These are phyloP conservation scores for Polyporus arcularius DNA, from an alignment of 768 basidiomycete species.

Conservation along the genomic window DNA sequence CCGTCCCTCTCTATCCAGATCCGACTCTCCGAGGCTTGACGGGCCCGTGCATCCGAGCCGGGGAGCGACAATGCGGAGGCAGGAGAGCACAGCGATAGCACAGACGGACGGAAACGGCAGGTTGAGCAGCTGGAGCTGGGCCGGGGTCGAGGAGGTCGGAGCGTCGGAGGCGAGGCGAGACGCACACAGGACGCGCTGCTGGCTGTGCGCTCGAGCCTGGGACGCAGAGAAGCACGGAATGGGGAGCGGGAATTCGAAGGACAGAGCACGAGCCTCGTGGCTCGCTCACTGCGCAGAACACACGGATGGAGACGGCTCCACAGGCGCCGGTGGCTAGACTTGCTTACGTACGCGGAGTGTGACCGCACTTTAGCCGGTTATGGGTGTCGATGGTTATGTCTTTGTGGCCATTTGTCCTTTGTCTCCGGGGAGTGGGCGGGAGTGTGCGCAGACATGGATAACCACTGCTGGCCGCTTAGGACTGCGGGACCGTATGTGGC, in stretches of 20 bases:
- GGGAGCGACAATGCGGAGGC: no score
- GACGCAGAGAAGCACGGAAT: conserved; percentile 1
- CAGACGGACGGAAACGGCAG: neutral
- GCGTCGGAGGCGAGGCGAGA: neutral
- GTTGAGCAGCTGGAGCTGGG: neutral
- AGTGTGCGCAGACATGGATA: no score
- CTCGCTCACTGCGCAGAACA: neutral
- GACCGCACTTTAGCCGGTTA: no score
- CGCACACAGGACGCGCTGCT: neutral
- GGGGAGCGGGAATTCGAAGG: conserved; percentile 2
- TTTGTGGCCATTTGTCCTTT: no score
- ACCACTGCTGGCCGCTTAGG: no score
- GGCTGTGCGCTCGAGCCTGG: neutral
- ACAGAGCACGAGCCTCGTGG: neutral
- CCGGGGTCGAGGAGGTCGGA: neutral
- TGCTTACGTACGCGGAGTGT: neutral
- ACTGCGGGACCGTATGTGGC: neutral
- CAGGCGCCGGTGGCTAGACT: neutral
- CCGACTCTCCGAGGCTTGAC: conserved; percentile 4
- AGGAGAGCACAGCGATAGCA: neutral
- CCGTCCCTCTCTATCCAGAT: no score
- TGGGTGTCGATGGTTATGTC: no score
- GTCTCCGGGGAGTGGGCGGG: no score
- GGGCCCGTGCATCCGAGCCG: neutral
- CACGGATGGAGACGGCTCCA: neutral